Evolutionary conservation across 768 basidiomycete genomes (phyloP).

Genomic region (Suillus placidus): DNA sequence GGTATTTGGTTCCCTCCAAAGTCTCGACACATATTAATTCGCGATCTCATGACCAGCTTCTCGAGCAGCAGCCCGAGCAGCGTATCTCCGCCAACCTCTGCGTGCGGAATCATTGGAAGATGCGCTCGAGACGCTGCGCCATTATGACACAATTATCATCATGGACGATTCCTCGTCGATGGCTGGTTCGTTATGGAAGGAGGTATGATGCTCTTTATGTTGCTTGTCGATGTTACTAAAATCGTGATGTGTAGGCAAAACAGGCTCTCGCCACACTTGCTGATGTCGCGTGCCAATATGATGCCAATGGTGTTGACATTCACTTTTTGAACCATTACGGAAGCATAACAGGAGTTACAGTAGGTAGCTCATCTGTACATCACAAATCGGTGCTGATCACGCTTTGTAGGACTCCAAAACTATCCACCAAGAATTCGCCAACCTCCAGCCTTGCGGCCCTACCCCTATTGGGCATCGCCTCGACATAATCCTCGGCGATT

Average conservation of each 20-base stretch:
- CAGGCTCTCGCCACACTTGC: slow-evolving; percentile 53
- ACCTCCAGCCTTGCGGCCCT: slow-evolving; percentile 44
- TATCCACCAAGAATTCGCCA: slow-evolving; percentile 46
- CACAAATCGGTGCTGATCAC: background rate
- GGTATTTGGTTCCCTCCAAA: slow-evolving; percentile 26
- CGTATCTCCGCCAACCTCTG: slow-evolving; percentile 25
- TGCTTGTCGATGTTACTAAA: background rate
- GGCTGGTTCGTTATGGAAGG: slow-evolving; percentile 49
- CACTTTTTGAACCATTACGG: slow-evolving; percentile 54
- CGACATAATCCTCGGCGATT: slow-evolving; percentile 42
- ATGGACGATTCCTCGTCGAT: slow-evolving; percentile 67
- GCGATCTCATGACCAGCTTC: slow-evolving; percentile 25
- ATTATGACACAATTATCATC: slow-evolving; percentile 60
- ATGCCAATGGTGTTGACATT: slow-evolving; percentile 62
- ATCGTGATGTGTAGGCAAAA: slow-evolving; percentile 36
- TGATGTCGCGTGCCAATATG: slow-evolving; percentile 50
- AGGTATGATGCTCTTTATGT: slow-evolving; percentile 37
- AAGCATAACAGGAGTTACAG: slow-evolving; percentile 43
- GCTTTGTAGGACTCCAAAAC: slow-evolving; percentile 36
- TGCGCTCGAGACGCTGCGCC: slow-evolving; percentile 38
- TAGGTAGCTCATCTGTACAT: slow-evolving; percentile 13
- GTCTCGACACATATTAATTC: slow-evolving; percentile 24
- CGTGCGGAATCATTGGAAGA: slow-evolving; percentile 31
- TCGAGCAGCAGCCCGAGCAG: background rate
- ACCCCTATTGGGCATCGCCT: slow-evolving; percentile 50